Evolutionary conservation across 768 basidiomycete species (phyloP), one percentile per base, ranked within the genome.

Genomic region (Hericium erinaceus): DNA sequence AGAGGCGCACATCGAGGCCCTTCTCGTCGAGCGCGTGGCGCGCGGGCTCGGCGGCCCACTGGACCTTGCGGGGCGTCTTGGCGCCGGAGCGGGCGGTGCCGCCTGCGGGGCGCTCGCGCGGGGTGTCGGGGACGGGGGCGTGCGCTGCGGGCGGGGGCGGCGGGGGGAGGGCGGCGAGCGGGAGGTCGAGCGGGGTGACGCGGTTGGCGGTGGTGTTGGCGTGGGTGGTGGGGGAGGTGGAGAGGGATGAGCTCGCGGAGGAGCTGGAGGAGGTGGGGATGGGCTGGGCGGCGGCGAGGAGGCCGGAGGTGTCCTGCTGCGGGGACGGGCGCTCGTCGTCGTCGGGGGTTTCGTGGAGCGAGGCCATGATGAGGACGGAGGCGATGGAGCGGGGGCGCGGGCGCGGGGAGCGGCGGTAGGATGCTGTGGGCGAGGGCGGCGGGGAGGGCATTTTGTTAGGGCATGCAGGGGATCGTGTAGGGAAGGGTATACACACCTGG

Each of bases 11-110:
- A 62, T 84, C 74, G 33, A 77, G 61, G 0, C 75, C 83, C 48
- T 75, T 69, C 66, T 82, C 80, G 63, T 85, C 83, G 28, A 85
- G 69, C 24, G 71, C 75, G 54, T 77, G 75, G 39, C 28, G 38
- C 33, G 56, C 57, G 16, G 24, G 46, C 22, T 55, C 57, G 38
- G 57, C 48, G 15, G 61, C 61, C 61, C 63, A 63, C 11, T 63
- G 61, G 39, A 63, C 61, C 15, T 38, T 61, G 44, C 61, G 61
- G 11, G 61, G 61, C 1, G 60, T 61, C 53, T 56, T 61, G 33
- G 55, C 39, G 3, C 61, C 60, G 26, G 57, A 33, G n/a, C 52
- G 55, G 7, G 52, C 48, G 6, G 22, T 41, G 4, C 52, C 51
- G 33, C 57, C 52, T 5, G 54, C 40, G 7, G 39, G 59, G 18